These are phyloP conservation scores for Solanum sejunctum DNA, from an alignment of 257 asterid species.

Conservation along the genomic window DNA sequence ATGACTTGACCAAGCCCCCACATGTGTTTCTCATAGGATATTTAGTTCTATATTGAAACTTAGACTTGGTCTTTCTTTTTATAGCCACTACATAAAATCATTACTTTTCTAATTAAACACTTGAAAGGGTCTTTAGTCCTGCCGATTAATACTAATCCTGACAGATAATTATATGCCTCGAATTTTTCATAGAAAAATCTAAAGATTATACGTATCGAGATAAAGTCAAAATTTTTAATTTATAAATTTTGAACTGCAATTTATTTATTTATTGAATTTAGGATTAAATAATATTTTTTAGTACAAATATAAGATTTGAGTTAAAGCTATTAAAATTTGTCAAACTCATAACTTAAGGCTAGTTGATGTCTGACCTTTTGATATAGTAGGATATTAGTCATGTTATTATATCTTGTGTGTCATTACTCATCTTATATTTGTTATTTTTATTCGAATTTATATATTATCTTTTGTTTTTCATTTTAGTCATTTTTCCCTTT, in stretches of 20 bases:
- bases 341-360: no score
- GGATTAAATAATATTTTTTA: no score
- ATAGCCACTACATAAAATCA: not conserved
- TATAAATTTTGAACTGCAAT: not conserved
- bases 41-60: not conserved
- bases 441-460: no score
- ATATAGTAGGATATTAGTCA: no score
- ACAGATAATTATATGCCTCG: not conserved
- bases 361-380: no score
- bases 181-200: not conserved
- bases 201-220: not conserved
- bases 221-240: not conserved
- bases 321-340: not conserved
- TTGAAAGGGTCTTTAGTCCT: not conserved
- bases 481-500: no score
- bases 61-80: not conserved
- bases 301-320: not conserved
- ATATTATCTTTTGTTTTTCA: no score
- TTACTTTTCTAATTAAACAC: not conserved
- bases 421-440: no score
- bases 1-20: not conserved
- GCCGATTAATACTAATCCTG: not conserved
- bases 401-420: no score
- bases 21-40: not conserved
- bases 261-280: no score